These are phyloP conservation scores for Lipomyces chichibuensis DNA, from an alignment of 805 yeast species.

Conservation along the genomic window DNA sequence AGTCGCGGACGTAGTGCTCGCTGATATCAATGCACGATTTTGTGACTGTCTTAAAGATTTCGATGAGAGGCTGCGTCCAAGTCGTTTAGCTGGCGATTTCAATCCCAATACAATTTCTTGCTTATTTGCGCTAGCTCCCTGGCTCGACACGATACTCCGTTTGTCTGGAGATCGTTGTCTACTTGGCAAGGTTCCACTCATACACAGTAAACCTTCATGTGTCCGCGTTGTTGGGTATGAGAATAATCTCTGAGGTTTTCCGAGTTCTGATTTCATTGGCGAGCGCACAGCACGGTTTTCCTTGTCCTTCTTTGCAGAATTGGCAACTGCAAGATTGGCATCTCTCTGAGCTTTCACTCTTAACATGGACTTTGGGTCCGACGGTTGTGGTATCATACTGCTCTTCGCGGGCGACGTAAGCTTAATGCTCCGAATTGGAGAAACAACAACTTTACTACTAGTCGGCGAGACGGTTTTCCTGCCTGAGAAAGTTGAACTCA, in stretches of 20 bases:
- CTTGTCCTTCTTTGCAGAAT: constrained; percentile 14
- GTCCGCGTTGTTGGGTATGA: not conserved
- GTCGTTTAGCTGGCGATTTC: constrained; percentile 31
- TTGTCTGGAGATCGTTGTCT: not conserved
- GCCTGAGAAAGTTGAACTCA: not conserved
- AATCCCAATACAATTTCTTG: constrained; percentile 11
- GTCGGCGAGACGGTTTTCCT: not conserved
- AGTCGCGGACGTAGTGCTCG: not conserved
- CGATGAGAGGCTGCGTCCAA: constrained; percentile 3
- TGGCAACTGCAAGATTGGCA: constrained; percentile 19
- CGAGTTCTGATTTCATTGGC: constrained; percentile 23
- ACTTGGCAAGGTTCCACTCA: not conserved
- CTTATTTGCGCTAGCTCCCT: not conserved
- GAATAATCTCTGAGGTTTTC: constrained; percentile 28
- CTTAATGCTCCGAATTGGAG: not conserved
- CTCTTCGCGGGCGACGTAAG: constrained; percentile 10
- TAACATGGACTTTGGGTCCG: constrained; percentile 14
- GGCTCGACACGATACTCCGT: not conserved
- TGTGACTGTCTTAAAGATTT: constrained; percentile 8
- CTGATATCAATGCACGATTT: not conserved
- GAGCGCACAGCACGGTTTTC: constrained; percentile 9
- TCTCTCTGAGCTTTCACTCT: constrained; percentile 28
- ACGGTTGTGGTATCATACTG: constrained; percentile 17
- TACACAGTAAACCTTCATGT: constrained; percentile 1
- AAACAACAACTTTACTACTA: not conserved